These are phyloP conservation scores for Lenzites betulinus DNA, from an alignment of 768 basidiomycete species.

Conservation along the genomic window DNA sequence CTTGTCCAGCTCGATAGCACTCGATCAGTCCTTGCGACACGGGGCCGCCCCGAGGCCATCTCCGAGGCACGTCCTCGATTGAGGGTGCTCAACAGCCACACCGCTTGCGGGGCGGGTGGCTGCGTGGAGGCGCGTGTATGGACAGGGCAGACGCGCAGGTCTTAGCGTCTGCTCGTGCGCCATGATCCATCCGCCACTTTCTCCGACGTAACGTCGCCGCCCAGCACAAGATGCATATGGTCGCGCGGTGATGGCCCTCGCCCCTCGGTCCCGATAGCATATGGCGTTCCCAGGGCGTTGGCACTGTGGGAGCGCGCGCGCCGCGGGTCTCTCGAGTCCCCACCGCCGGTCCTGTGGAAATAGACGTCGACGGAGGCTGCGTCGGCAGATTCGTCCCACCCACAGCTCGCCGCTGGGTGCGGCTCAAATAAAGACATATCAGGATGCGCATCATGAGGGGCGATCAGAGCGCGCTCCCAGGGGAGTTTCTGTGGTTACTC, in stretches of 20 bases:
- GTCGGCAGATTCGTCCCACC: conserved; percentile 11
- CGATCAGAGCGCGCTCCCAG: conserved; percentile 14
- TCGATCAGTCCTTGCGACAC: conserved; percentile 10
- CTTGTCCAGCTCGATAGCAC: conserved; percentile 2
- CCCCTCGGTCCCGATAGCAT: conserved; percentile 20
- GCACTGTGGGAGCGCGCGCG: conserved; percentile 16
- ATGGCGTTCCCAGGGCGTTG: conserved; percentile 10
- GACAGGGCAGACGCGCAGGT: background rate
- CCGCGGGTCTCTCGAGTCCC: background rate
- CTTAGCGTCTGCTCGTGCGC: background rate
- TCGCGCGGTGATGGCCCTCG: conserved; percentile 6
- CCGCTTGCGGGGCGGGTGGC: background rate
- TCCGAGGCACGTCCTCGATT: conserved; percentile 11
- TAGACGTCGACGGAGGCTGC: conserved; percentile 16
- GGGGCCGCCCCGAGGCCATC: conserved; percentile 2
- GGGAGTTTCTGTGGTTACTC: conserved; percentile 23
- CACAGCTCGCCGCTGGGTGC: background rate
- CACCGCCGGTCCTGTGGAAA: conserved; percentile 11
- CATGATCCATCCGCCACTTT: background rate
- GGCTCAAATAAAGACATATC: conserved; percentile 13
- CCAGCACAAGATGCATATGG: background rate
- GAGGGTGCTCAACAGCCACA: conserved; percentile 1
- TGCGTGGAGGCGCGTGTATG: background rate
- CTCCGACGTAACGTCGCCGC: conserved; percentile 3
- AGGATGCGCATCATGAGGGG: conserved; percentile 11